Evolutionary conservation across 108 stramenopile genomes (phyloP).

Genomic region (Skeletonema grethae): DNA sequence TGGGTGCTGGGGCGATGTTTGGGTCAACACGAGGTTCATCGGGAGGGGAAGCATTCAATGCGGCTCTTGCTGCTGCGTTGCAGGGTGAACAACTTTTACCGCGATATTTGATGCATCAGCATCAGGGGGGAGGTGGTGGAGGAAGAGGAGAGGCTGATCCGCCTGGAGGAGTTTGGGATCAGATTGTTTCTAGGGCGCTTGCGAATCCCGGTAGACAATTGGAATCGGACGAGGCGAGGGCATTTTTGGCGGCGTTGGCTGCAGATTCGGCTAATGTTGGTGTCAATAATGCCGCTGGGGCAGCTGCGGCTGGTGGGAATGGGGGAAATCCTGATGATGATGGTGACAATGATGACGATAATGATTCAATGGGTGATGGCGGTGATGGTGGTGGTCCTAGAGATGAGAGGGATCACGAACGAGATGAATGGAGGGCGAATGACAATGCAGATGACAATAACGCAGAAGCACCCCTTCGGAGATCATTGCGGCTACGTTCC

Average conservation of each 20-base stretch:
- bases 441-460: slow-evolving; percentile 10
- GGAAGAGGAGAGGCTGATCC: background rate
- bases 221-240: slow-evolving; percentile 18
- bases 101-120: background rate
- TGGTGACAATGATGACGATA: slow-evolving; percentile 13
- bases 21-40: slow-evolving; percentile 2
- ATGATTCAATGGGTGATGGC: slow-evolving; percentile 12
- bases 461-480: slow-evolving; percentile 7
- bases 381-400: slow-evolving; percentile 1
- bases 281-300: background rate
- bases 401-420: slow-evolving; percentile 29
- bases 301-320: slow-evolving; percentile 16
- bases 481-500: slow-evolving; percentile 13
- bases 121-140: background rate
- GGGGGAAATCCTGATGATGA: slow-evolving; percentile 33
- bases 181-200: slow-evolving; percentile 6
- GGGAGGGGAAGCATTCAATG: slow-evolving; percentile 1
- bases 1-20: background rate
- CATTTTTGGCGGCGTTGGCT: slow-evolving; percentile 23
- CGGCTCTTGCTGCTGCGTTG: background rate
- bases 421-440: slow-evolving; percentile 22
- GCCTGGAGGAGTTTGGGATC: background rate
- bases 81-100: background rate
- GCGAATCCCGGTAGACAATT: background rate
- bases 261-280: slow-evolving; percentile 1